Evolutionary conservation across 352 stramenopile species (phyloP), one percentile per base, ranked within the genome.

Genomic region (Pythium monospermum): DNA sequence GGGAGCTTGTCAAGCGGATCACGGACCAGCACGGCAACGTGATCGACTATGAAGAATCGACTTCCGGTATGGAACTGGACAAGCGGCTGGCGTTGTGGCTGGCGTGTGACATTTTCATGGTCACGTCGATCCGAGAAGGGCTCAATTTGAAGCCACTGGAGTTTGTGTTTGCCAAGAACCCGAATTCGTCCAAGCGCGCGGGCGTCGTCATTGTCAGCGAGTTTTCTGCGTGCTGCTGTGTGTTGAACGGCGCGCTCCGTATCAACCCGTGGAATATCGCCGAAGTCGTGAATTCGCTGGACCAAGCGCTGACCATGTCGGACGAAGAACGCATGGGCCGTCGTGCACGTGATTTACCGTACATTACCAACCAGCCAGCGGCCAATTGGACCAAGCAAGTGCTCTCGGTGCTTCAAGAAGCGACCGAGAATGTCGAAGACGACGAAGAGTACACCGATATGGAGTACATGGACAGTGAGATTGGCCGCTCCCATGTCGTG

Each of bases 231-330:
- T 97, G 96, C 36, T 96, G 86, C 49, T 97, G 86, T 31, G 93
- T 99, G 25, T 65, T 99, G 30, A 99, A 98, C 68, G 95, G 95
- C 37, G 92, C 91, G 13, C 59, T 99, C 26, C 85, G 93, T 37
- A 86, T 99, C 25, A 99, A 99, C 59, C 96, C 96, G 19, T 99
- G 94, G 81, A 96, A 98, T 61, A 96, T 98, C 41, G 83, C 89
- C 43, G 92, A 96, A 51, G 73, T 94, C 6, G 81, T 94, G 11
- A 91, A 86, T 28, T 73, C 85, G 8, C 73, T 99, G 39, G 95
- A 98, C 53, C 92, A 97, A 49, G 95, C 94, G 2, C 68, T 98
- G 26, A 96, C 75, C 2, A 98, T 98, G 94, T 78, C 72, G 26
- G 64, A 87, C 21, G 76, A 93, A 52, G 93, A 98, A 58, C 83